Evolutionary conservation across 2,329 filamentous ascomycete genomes (phyloP), one percentile per base, ranked within the genome.

Genomic region (Coniosporium tulheliwenetii): DNA sequence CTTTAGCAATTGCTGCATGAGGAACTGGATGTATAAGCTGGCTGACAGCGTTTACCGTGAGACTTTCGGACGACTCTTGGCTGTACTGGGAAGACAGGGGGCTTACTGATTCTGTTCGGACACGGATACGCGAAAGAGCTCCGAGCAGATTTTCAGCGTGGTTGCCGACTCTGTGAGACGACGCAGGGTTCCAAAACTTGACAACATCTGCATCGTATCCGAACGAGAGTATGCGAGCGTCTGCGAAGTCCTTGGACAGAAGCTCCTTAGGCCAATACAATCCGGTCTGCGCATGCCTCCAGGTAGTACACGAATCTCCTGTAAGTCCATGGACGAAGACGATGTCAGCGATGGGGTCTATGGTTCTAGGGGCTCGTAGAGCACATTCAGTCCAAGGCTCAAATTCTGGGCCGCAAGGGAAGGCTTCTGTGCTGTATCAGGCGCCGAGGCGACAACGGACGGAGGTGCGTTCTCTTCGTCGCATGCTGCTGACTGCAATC

Each of bases 281-380:
- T 38, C 33, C 13, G 15, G 10, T 30, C 12, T 13, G 15, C 36
- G 13, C 13, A 26, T 41, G 33, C 10, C 13, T 30, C 40, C 40
- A 41, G 12, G 40, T 41, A 13, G 15, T 39, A 14, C 30, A n/a
- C 15, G 19, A 13, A 35, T 39, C 19, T 3, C 40, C 40, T 26
- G 40, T 41, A 9, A 41, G 31, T 8, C 40, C 40, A 33, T 41
- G 40, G 30, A 41, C 36, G 30, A 41, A 41, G 35, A 41, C 36
- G 31, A 41, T 39, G 13, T 33, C 32, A 10, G 13, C 32, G 32
- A 33, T 13, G 32, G 32, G 10, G 10, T 33, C 10, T 13, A 13
- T 12, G 13, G 32, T 10, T 13, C 13, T 33, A 10, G 13, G 10
- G 32, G 32, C 13, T 33, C 10, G 8, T 33, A 33, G 5, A 33